Percentiles rank a stretch among this genome's conserved stretches.
These are phyloP conservation scores for Holtermannia corniformis DNA, from an alignment of 768 basidiomycete species.

Conservation along the genomic window DNA sequence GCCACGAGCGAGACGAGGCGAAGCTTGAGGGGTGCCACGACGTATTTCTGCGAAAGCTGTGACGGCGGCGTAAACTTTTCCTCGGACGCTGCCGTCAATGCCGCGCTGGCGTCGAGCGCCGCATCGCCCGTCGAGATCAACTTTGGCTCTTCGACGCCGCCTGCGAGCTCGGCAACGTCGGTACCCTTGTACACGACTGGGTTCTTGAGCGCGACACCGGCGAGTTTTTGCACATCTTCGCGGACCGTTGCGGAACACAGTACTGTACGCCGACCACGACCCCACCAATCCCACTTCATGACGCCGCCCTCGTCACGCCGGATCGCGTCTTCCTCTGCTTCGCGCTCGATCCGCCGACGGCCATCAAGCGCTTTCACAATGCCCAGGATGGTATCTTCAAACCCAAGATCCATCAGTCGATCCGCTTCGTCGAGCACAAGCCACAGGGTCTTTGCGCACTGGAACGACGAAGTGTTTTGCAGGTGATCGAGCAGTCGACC, in stretches of 20 bases:
- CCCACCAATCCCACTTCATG: constrained; percentile 39
- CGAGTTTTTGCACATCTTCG: constrained; percentile 87
- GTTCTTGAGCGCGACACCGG: constrained; percentile 65
- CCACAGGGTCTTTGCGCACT: constrained; percentile 89
- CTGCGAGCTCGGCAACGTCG: constrained; percentile 6
- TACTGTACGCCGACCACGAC: constrained; percentile 60
- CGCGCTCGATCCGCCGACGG: constrained; percentile 56
- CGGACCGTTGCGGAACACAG: constrained; percentile 95
- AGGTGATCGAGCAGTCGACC: constrained; percentile 92
- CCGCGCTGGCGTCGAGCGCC: constrained; percentile 8
- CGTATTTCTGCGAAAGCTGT: constrained; percentile 82
- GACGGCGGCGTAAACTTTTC: constrained; percentile 81
- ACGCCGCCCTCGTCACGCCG: constrained; percentile 10
- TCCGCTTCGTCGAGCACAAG: constrained; percentile 95
- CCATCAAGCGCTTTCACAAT: constrained; percentile 83
- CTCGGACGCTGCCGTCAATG: constrained; percentile 17
- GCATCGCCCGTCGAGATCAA: constrained; percentile 34
- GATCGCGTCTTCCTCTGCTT: constrained; percentile 38
- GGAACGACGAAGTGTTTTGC: constrained; percentile 87
- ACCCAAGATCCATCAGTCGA: constrained; percentile 93
- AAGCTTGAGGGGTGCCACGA: constrained; percentile 81
- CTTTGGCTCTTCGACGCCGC: constrained; percentile 7
- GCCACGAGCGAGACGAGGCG: constrained; percentile 87
- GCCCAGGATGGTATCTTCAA: constrained; percentile 87
- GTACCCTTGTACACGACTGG: constrained; percentile 59